phyloP scores from a whole-genome alignment of 75 land plant genomes.

The Chamaecyparis obtusa region DNA sequence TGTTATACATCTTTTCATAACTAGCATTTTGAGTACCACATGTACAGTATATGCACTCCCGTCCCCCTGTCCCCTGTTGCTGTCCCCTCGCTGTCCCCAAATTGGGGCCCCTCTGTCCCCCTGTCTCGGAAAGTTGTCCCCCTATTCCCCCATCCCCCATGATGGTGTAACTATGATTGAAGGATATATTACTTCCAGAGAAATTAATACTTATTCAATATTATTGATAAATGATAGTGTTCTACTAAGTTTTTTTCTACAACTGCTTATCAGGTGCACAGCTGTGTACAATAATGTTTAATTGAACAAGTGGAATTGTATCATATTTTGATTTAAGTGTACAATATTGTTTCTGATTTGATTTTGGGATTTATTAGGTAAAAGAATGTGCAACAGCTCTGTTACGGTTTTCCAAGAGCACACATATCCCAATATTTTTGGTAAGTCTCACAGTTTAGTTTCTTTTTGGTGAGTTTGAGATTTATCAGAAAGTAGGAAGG shows the following conservation, averaged over 20 bases:
- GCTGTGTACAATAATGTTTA: not conserved
- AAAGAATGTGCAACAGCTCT: conserved; percentile 86
- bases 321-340: not conserved
- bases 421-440: conserved; percentile 76
- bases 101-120: no score
- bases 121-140: no score
- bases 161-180: no score
- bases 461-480: not conserved
- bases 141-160: no score
- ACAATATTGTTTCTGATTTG: not conserved
- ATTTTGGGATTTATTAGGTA: conserved; percentile 43
- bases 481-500: not conserved
- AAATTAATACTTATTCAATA: not conserved
- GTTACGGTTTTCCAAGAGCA: conserved; percentile 70
- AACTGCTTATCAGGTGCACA: not conserved
- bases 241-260: not conserved
- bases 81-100: no score
- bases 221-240: not conserved
- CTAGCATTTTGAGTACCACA: no score
- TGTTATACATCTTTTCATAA: no score
- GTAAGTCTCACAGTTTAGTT: conserved; percentile 30
- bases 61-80: no score
- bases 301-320: not conserved
- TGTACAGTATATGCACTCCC: no score
- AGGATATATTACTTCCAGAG: not conserved